phyloP scores from a whole-genome alignment of 1,284 basidiomycete species.

The Pholiota adiposa region DNA sequence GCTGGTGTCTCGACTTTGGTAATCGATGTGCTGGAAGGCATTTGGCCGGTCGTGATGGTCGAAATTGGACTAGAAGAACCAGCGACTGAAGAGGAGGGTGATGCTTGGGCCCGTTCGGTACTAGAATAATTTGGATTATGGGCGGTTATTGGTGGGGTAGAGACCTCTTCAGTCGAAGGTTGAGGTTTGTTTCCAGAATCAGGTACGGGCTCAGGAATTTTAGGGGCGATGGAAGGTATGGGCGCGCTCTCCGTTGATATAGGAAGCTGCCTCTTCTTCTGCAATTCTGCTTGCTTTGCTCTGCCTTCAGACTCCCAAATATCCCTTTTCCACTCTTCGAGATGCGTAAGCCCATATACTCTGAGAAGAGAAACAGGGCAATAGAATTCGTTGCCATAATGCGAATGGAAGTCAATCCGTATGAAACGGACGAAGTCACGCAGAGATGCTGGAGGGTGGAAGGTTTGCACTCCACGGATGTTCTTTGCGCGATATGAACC shows the following conservation, averaged over 20 bases:
- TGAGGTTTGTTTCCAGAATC: background rate
- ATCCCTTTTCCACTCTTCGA: slow-evolving; percentile 96
- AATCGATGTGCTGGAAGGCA: background rate
- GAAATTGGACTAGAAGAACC: background rate
- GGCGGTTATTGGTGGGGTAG: background rate
- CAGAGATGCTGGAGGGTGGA: slow-evolving; percentile 72
- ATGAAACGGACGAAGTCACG: slow-evolving; percentile 92
- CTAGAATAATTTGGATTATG: background rate
- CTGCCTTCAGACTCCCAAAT: slow-evolving; percentile 71
- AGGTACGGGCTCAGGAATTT: background rate
- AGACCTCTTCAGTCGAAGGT: background rate
- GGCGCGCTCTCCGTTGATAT: background rate
- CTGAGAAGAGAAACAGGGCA: slow-evolving; percentile 93
- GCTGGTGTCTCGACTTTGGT: background rate
- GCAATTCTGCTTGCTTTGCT: slow-evolving; percentile 42
- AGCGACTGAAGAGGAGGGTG: background rate
- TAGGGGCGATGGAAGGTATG: slow-evolving; percentile 2
- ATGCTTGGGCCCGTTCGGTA: background rate
- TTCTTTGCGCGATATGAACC: slow-evolving; percentile 89
- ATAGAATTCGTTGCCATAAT: slow-evolving; percentile 96
- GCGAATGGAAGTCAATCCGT: slow-evolving; percentile 92
- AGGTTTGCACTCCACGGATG: slow-evolving; percentile 89
- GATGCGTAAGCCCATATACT: slow-evolving; percentile 95
- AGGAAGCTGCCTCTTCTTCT: slow-evolving; percentile 21
- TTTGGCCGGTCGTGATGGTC: background rate